A percentile compares a stretch with the other conserved stretches of the same genome.
These are phyloP conservation scores for Cephaloascus fragrans DNA, from an alignment of 805 yeast genomes.

Conservation along the genomic window DNA sequence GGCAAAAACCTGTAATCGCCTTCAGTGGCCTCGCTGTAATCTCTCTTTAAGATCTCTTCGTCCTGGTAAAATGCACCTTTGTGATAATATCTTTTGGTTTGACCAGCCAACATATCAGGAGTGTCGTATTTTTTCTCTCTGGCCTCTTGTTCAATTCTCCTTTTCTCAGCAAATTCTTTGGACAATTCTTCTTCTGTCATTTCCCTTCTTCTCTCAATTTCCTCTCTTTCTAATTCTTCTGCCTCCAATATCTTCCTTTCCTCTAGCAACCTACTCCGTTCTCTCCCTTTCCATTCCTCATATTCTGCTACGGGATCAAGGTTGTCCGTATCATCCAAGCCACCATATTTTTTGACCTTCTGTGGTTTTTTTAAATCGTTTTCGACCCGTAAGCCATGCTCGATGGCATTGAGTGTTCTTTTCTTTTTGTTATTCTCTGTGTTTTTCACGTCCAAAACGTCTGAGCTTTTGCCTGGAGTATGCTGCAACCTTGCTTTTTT, in stretches of 20 bases:
- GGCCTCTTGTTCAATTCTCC: conserved; percentile 5
- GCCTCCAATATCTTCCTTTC: conserved; percentile 21
- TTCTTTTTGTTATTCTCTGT: too few species aligned
- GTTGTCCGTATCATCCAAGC: conserved; percentile 50
- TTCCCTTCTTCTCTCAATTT: conserved; percentile 14
- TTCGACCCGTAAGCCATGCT: not conserved
- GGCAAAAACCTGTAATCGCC: too few species aligned
- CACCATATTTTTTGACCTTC: conserved; percentile 5
- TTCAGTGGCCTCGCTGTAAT: too few species aligned
- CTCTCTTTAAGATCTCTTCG: too few species aligned
- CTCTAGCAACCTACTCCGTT: conserved; percentile 23
- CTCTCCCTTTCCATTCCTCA: conserved; percentile 28
- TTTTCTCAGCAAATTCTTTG: conserved; percentile 5
- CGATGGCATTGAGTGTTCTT: not conserved
- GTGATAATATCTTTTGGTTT: conserved; percentile 15
- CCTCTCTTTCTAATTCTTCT: conserved; percentile 22
- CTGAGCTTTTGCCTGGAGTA: too few species aligned
- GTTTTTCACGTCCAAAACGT: too few species aligned
- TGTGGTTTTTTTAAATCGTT: not conserved
- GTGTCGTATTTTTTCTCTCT: conserved; percentile 2
- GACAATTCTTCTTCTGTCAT: conserved; percentile 13
- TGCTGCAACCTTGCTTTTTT: too few species aligned
- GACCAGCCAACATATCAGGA: too few species aligned
- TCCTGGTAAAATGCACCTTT: conserved; percentile 21
- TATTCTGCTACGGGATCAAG: conserved; percentile 39